Evolutionary conservation across 2,329 filamentous ascomycete species (phyloP).

Genomic region (Blastomyces parvus): DNA sequence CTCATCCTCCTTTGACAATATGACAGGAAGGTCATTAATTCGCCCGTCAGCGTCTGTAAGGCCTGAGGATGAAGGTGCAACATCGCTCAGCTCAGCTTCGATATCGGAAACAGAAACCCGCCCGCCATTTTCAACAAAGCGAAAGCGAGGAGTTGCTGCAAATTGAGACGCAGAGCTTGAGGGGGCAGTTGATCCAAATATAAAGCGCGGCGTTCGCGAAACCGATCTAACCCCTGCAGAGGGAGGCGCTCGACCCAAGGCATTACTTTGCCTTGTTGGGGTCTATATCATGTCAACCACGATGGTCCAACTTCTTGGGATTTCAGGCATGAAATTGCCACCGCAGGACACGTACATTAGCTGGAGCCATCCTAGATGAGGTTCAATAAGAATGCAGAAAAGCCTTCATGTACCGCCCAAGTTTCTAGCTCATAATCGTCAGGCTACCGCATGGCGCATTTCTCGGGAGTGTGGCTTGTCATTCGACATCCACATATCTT

Average conservation of each 20-base stretch:
- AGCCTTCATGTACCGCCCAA: neutral
- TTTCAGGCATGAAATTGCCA: neutral
- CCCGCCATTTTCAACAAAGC: slow-evolving; percentile 8
- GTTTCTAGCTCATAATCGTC: neutral
- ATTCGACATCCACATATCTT: too few relatives aligned
- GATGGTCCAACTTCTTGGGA: neutral
- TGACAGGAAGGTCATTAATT: neutral
- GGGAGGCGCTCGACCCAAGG: too few relatives aligned
- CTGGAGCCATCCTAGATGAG: neutral
- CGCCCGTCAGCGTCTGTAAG: neutral
- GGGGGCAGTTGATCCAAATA: slow-evolving; percentile 13
- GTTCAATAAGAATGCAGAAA: neutral
- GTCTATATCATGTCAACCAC: neutral
- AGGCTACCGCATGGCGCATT: neutral
- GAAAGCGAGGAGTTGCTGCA: slow-evolving; percentile 17
- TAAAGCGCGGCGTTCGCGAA: slow-evolving; percentile 12
- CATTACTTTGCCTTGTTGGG: neutral
- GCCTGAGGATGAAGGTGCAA: neutral
- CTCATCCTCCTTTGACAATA: neutral
- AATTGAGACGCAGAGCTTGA: slow-evolving; percentile 13
- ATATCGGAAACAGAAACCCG: slow-evolving; percentile 5
- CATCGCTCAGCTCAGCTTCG: neutral
- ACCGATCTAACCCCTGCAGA: neutral
- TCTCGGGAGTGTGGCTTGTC: neutral
- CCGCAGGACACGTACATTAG: neutral